Conservation (phyloP, 2,329 filamentous ascomycete species). For the Cladosporium colombiae region DNA sequence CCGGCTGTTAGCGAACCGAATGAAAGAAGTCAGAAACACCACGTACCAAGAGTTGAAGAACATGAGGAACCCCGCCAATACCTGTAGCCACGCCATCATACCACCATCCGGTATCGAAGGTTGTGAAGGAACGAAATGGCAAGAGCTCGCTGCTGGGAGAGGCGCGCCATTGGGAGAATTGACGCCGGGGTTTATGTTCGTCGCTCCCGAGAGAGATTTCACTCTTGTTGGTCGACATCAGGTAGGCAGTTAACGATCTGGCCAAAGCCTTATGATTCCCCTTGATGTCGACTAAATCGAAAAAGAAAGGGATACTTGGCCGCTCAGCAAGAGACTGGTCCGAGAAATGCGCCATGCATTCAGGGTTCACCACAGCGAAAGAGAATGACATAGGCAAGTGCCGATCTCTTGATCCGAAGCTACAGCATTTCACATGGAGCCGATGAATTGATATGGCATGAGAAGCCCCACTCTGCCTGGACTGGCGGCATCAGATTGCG, state of each 20-base stretch:
- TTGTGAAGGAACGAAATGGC: constrained; percentile 27
- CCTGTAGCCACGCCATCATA: constrained; percentile 48
- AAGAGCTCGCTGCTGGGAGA: constrained; percentile 26
- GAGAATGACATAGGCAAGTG: not conserved
- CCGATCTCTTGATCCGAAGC: not conserved
- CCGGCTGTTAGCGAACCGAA: constrained; percentile 41
- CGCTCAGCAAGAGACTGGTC: not conserved
- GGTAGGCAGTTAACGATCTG: not conserved
- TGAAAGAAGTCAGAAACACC: too few species aligned
- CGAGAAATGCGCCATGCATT: too few species aligned
- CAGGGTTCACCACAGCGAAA: too few species aligned
- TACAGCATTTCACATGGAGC: not conserved
- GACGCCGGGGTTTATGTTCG: not conserved
- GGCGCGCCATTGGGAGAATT: constrained; percentile 24
- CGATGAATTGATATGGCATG: not conserved
- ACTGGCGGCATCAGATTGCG: constrained; percentile 4
- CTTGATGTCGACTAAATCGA: too few species aligned
- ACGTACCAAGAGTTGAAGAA: constrained; percentile 52
- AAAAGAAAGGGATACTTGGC: too few species aligned
- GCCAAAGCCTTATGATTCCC: not conserved
- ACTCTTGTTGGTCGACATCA: not conserved
- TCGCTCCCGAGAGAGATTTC: constrained; percentile 3
- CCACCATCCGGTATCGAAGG: constrained; percentile 43
- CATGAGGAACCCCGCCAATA: constrained; percentile 47
- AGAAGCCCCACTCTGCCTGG: not conserved